Evolutionary conservation across 2,329 filamentous ascomycete genomes (phyloP).

Genomic region (Claviceps fusiformis): DNA sequence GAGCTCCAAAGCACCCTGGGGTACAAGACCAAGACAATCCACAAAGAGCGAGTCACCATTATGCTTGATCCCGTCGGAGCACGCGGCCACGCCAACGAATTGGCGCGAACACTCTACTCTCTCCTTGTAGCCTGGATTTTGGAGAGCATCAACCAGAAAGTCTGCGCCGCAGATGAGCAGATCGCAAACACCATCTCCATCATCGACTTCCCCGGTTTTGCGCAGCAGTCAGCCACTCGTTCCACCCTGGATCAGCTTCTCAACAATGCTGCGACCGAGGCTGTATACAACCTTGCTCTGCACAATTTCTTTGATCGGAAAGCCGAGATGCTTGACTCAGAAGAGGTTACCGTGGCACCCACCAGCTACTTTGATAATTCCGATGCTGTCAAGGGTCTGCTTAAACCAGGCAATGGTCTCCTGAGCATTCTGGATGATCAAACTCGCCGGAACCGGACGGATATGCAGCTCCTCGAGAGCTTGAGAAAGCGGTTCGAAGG

Average conservation of each 20-base stretch:
- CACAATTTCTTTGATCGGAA: slow-evolving; percentile 95
- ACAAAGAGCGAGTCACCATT: slow-evolving; percentile 92
- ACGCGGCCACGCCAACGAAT: slow-evolving; percentile 81
- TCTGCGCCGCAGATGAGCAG: slow-evolving; percentile 75
- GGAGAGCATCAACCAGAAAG: slow-evolving; percentile 78
- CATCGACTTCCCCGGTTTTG: slow-evolving; percentile 92
- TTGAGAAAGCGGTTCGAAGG: slow-evolving; percentile 85
- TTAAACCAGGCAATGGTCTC: slow-evolving; percentile 86
- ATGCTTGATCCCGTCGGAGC: slow-evolving; percentile 92
- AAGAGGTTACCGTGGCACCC: slow-evolving; percentile 78
- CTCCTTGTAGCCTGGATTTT: slow-evolving; percentile 89
- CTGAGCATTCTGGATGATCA: slow-evolving; percentile 94
- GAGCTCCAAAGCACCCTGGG: slow-evolving; percentile 81
- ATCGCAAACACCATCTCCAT: slow-evolving; percentile 91
- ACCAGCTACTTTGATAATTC: slow-evolving; percentile 98
- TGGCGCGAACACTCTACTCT: slow-evolving; percentile 85
- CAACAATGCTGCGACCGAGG: slow-evolving; percentile 87
- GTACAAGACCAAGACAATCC: slow-evolving; percentile 93
- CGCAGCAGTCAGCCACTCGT: slow-evolving; percentile 68
- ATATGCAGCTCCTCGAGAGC: slow-evolving; percentile 82
- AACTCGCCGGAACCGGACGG: slow-evolving; percentile 74
- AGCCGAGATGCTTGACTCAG: slow-evolving; percentile 82
- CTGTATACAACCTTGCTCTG: slow-evolving; percentile 81
- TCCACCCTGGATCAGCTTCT: slow-evolving; percentile 85
- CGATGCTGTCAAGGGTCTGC: slow-evolving; percentile 77